Evolutionary conservation across 352 stramenopile species (phyloP), one percentile per base, ranked within the genome.

Genomic region (Globisporangium perplexum): DNA sequence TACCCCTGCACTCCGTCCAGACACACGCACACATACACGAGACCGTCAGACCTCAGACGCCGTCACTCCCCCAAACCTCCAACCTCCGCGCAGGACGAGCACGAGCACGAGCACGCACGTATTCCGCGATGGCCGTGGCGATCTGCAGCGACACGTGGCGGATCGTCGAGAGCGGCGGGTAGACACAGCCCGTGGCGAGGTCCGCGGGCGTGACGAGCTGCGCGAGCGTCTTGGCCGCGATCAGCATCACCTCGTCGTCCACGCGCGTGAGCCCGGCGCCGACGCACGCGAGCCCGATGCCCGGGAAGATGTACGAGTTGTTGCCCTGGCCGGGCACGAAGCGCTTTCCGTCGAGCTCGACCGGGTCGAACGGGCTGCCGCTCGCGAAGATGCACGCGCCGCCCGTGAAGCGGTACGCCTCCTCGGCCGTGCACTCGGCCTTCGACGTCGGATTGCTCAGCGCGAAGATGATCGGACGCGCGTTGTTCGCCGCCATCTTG

Each of bases 261-360:
- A 92, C 78, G 61, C 83, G 77, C 17, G 77, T 90, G 31, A 92
- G 48, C 4, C 78, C 86, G 33, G 74, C 89, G 6, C 95, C 72
- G n/a, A 97, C 88, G 22, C 93, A 93, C 38, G 90, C 96, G 5
- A 99, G 79, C 23, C 93, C 96, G 53, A 99, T 78, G 47, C 95
- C 96, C 22, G 96, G 95, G 78, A 99, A 99, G 60, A 99, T 90
- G 72, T 98, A 99, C 68, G 95, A 91, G 74, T 98, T 98, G 80
- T 98, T 98, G 66, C 86, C 83, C 66, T 97, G 90, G 41, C 84
- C 83, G 28, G 90, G 90, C 46, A 92, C 72, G 53, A 74, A 91
- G 18, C 66, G 86, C 61, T 90, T 77, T 50, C 87, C 93, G 58
- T 96, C 86, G 53, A 96, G 76, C 61, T 86, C 64, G 7, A 98